These are phyloP conservation scores for Trichoderma koningii DNA, from an alignment of 2,329 filamentous ascomycete species.

Conservation along the genomic window DNA sequence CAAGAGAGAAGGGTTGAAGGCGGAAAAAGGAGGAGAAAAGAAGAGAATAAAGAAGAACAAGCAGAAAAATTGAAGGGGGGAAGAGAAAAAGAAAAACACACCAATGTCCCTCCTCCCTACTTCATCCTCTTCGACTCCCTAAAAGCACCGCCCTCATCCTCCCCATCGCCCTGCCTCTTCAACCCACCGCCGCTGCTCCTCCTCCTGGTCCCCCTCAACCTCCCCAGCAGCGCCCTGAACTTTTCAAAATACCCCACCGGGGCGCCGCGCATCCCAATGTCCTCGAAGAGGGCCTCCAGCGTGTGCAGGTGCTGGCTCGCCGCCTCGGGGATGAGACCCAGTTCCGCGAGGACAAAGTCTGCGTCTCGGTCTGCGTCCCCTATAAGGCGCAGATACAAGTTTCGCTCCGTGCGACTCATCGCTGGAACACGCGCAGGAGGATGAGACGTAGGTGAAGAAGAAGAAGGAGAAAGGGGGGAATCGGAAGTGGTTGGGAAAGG, in stretches of 20 bases:
- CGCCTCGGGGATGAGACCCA: constrained; percentile 48
- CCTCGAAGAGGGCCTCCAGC: constrained; percentile 41
- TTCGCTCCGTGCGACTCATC: constrained; percentile 40
- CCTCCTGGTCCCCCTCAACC: constrained; percentile 37
- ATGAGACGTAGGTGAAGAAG: constrained; percentile 27
- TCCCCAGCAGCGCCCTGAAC: constrained; percentile 39
- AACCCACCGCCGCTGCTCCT: constrained; percentile 35
- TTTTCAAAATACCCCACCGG: constrained; percentile 42
- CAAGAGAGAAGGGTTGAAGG: background rate
- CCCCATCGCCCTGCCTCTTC: constrained; percentile 37
- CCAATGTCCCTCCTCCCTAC: constrained; percentile 31
- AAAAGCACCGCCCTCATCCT: constrained; percentile 25
- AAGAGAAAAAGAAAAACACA: background rate
- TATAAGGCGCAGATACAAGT: constrained; percentile 53
- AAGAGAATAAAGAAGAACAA: background rate
- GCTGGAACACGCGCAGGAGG: constrained; percentile 25
- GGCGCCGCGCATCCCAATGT: constrained; percentile 40
- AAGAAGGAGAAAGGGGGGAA: background rate
- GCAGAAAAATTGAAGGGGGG: too few relatives aligned
- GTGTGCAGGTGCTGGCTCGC: constrained; percentile 47
- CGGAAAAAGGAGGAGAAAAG: background rate
- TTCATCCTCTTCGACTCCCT: constrained; percentile 41
- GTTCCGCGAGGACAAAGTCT: constrained; percentile 50
- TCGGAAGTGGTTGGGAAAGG: too few relatives aligned
- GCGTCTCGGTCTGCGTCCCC: constrained; percentile 46